A percentile compares a stretch with the other conserved stretches of the same genome.
These are phyloP conservation scores for Leccinum glutinopallens DNA, from an alignment of 1,284 basidiomycete genomes.

Conservation along the genomic window DNA sequence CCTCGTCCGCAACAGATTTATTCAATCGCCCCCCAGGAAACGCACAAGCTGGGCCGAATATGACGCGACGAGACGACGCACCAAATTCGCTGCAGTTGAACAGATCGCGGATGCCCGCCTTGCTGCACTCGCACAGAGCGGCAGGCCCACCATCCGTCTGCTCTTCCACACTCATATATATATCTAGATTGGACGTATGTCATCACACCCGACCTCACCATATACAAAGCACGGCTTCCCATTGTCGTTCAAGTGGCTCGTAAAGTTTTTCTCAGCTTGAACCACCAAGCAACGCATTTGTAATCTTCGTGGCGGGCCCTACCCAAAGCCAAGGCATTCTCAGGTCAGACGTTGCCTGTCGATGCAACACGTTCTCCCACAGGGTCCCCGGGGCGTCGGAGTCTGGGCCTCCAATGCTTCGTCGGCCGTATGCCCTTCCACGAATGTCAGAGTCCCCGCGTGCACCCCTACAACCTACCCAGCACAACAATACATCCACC, in stretches of 20 bases:
- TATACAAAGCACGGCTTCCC: constrained; percentile 30
- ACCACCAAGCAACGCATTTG: constrained; percentile 11
- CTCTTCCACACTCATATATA: not conserved
- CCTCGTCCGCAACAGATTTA: constrained; percentile 4
- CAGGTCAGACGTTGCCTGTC: not conserved
- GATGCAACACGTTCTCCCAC: not conserved
- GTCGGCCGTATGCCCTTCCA: not conserved
- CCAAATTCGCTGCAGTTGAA: constrained; percentile 1
- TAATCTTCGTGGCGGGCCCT: constrained; percentile 19
- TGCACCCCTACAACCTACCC: not conserved
- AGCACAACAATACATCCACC: not conserved
- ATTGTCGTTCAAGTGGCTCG: constrained; percentile 28
- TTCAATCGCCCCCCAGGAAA: not conserved
- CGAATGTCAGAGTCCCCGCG: not conserved
- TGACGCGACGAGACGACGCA: constrained; percentile 3
- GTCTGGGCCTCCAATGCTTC: not conserved
- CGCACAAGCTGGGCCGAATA: not conserved
- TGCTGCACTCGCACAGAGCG: constrained; percentile 8
- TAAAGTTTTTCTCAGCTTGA: constrained; percentile 21
- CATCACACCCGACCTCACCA: constrained; percentile 25
- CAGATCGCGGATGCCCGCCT: constrained; percentile 12
- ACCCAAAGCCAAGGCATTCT: not conserved
- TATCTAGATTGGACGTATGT: constrained; percentile 35
- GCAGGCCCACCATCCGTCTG: too few relatives aligned
- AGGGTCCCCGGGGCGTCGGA: not conserved